Conservation (phyloP, 2,329 filamentous ascomycete genomes). For the Paecilomyces sp. region DNA sequence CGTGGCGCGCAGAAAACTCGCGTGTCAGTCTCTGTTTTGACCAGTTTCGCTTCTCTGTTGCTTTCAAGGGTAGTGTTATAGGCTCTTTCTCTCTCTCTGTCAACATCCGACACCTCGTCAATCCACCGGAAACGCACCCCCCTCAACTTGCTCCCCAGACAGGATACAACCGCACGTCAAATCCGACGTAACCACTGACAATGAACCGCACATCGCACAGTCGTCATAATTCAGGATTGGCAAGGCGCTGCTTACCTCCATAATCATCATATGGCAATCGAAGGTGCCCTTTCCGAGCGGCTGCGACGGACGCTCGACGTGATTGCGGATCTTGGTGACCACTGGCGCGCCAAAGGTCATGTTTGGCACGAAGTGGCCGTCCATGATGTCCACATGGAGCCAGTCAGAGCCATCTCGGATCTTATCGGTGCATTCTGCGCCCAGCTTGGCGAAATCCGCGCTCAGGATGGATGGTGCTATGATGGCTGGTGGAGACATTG, state of each 20-base stretch:
- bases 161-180: not conserved
- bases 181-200: not conserved
- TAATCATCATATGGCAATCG: constrained; percentile 99
- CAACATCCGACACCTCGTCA: not conserved
- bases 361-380: constrained; percentile 97
- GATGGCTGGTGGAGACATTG: constrained; percentile 83
- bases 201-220: not conserved
- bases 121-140: not conserved
- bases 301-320: constrained; percentile 68
- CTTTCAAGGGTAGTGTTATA: not conserved
- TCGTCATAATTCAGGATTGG: not conserved
- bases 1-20: not conserved
- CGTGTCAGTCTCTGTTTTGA: constrained; percentile 1
- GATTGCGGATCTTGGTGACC: constrained; percentile 83
- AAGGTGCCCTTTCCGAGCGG: constrained; percentile 81
- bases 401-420: constrained; percentile 85
- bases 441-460: constrained; percentile 87
- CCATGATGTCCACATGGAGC: constrained; percentile 96
- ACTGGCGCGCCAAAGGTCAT: constrained; percentile 95
- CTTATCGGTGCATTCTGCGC: constrained; percentile 76
- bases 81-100: not conserved
- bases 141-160: not conserved
- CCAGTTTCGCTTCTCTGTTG: not conserved
- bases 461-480: constrained; percentile 98
- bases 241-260: constrained; percentile 59